Conservation (phyloP, 768 basidiomycete genomes). For the Mycena belliarum region DNA sequence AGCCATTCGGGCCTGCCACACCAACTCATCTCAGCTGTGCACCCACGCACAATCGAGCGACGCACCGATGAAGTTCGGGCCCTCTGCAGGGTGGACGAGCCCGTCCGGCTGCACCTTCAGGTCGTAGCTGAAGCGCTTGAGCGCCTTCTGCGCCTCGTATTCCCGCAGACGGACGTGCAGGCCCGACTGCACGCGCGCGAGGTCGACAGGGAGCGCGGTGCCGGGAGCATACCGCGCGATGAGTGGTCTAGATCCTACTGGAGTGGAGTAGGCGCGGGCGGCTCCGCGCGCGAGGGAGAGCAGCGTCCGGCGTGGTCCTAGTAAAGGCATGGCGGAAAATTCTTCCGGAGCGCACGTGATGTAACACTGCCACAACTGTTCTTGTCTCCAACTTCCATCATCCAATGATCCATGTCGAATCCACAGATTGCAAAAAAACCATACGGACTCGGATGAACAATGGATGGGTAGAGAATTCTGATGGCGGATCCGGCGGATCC, state of each 20-base stretch:
- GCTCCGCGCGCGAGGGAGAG: not conserved
- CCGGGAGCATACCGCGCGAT: not conserved
- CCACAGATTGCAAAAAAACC: too few species aligned
- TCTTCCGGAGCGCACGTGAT: too few species aligned
- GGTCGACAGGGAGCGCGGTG: not conserved
- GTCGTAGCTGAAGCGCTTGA: slow-evolving; percentile 12
- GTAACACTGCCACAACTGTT: too few species aligned
- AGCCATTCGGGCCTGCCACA: slow-evolving; percentile 9
- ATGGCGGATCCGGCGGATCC: too few species aligned
- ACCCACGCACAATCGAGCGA: too few species aligned
- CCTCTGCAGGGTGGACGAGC: not conserved
- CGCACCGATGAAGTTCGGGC: slow-evolving; percentile 6
- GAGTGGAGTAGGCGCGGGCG: not conserved
- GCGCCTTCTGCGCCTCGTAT: slow-evolving; percentile 4
- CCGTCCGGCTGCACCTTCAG: slow-evolving; percentile 5
- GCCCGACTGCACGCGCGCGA: slow-evolving; percentile 9
- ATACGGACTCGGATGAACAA: too few species aligned
- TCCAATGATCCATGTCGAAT: too few species aligned
- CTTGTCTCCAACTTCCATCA: too few species aligned
- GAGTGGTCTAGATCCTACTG: not conserved
- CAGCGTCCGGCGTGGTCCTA: not conserved
- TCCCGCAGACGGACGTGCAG: slow-evolving; percentile 4
- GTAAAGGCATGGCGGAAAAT: not conserved
- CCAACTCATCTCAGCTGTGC: not conserved
- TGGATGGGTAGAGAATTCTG: too few species aligned